Evolutionary conservation across 805 yeast species (phyloP).

Genomic region (Starmerella etchellsii): DNA sequence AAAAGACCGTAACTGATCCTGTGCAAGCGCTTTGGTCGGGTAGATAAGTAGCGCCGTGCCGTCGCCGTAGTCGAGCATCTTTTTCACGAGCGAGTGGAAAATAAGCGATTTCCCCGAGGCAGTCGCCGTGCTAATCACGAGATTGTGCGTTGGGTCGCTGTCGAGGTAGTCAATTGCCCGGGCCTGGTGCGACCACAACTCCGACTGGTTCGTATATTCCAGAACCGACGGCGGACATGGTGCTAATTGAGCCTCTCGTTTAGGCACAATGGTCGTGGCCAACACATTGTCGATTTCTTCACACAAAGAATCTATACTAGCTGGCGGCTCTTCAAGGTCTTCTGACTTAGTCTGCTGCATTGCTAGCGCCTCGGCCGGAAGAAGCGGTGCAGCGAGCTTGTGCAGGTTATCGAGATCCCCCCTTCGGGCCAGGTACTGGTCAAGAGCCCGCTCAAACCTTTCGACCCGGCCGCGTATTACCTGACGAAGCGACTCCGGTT

Average conservation of each 20-base stretch:
- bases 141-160: conserved; percentile 38
- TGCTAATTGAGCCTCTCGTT: conserved; percentile 9
- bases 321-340: neutral
- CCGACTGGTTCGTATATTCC: conserved; percentile 39
- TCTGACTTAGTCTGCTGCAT: neutral
- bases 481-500: conserved; percentile 2
- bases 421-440: conserved; percentile 7
- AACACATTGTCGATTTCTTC: conserved; percentile 29
- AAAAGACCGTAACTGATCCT: conserved; percentile 78
- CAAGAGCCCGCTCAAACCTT: conserved; percentile 12
- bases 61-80: conserved; percentile 30
- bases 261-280: conserved; percentile 46
- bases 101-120: conserved; percentile 92
- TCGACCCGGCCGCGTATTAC: conserved; percentile 12
- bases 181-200: conserved; percentile 71
- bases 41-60: conserved; percentile 72
- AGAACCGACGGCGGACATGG: conserved; percentile 18
- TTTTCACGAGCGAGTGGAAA: conserved; percentile 73
- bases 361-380: conserved; percentile 2
- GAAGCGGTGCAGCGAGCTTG: neutral
- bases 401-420: conserved; percentile 4
- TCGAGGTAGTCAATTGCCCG: conserved; percentile 47
- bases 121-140: conserved; percentile 86
- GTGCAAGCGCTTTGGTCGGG: conserved; percentile 96
- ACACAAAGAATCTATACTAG: no score